A percentile compares a stretch with the other conserved stretches of the same genome.
These are phyloP conservation scores for Annulohypoxylon stygium DNA, from an alignment of 495 filamentous ascomycete species.

Conservation along the genomic window DNA sequence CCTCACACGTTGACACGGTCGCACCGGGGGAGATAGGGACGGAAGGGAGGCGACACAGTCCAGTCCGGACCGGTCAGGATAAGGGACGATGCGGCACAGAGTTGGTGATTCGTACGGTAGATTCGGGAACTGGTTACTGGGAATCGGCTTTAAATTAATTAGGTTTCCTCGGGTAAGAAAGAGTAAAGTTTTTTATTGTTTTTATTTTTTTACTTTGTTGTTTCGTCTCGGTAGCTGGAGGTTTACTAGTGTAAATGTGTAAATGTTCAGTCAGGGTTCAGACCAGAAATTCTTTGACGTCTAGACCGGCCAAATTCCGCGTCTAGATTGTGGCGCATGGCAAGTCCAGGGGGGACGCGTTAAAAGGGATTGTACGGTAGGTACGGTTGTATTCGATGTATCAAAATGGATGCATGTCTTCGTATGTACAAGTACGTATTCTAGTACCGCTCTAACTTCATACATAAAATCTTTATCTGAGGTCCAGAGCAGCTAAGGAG, in stretches of 20 bases:
- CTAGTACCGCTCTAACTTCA: not conserved
- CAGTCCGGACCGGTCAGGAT: not conserved
- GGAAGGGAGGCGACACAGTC: constrained; percentile 18
- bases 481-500: not conserved
- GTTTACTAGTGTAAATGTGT: constrained; percentile 30
- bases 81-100: constrained; percentile 7
- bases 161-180: constrained; percentile 1
- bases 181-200: not conserved
- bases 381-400: not conserved
- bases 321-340: constrained; percentile 47
- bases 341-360: constrained; percentile 25
- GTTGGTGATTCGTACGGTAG: constrained; percentile 3
- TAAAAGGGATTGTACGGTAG: constrained; percentile 20
- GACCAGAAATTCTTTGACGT: constrained; percentile 49
- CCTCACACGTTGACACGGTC: constrained; percentile 33
- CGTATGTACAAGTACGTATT: not conserved
- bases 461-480: not conserved
- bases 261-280: constrained; percentile 40
- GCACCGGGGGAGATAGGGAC: constrained; percentile 17
- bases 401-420: no score
- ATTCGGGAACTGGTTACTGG: not conserved
- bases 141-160: not conserved
- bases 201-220: constrained; percentile 13
- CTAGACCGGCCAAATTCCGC: constrained; percentile 47
- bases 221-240: constrained; percentile 31